Conservation (phyloP, 2,329 filamentous ascomycete genomes). For the Botryotinia globosa region DNA sequence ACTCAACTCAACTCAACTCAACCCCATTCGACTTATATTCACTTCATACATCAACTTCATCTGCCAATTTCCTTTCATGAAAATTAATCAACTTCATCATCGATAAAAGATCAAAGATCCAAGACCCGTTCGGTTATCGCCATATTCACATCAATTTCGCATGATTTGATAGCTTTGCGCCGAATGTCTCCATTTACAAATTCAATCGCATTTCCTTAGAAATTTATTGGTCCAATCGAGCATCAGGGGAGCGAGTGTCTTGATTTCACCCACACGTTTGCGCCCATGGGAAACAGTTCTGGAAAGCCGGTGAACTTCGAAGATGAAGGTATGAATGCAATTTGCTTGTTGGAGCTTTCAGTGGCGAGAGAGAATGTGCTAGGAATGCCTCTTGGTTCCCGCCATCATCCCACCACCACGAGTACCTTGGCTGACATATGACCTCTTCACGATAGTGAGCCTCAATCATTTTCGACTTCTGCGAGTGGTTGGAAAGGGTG, state of each 20-base stretch:
- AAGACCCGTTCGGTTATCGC: background rate
- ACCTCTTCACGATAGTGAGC: slow-evolving; percentile 63
- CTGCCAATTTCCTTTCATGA: background rate
- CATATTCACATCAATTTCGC: background rate
- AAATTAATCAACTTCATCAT: background rate
- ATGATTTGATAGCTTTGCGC: slow-evolving; percentile 5
- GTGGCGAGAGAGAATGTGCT: slow-evolving; percentile 13
- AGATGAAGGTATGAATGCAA: slow-evolving; percentile 73
- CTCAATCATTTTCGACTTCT: slow-evolving; percentile 95
- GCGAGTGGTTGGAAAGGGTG: slow-evolving; percentile 93
- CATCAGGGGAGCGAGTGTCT: background rate
- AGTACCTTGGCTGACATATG: slow-evolving; percentile 25
- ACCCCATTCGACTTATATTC: background rate
- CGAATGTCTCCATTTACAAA: slow-evolving; percentile 18
- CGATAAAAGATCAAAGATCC: background rate
- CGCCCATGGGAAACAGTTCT: slow-evolving; percentile 85
- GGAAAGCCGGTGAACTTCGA: slow-evolving; percentile 90
- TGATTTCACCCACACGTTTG: slow-evolving; percentile 11
- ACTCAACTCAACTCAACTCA: background rate
- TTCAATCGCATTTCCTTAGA: background rate
- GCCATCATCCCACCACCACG: background rate
- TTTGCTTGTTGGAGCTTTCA: background rate
- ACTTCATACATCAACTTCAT: background rate
- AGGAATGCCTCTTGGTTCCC: background rate
- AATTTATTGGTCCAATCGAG: slow-evolving; percentile 1